Evolutionary conservation across 1,284 basidiomycete genomes (phyloP).

Genomic region (Rugiboletus extremiorientalis): DNA sequence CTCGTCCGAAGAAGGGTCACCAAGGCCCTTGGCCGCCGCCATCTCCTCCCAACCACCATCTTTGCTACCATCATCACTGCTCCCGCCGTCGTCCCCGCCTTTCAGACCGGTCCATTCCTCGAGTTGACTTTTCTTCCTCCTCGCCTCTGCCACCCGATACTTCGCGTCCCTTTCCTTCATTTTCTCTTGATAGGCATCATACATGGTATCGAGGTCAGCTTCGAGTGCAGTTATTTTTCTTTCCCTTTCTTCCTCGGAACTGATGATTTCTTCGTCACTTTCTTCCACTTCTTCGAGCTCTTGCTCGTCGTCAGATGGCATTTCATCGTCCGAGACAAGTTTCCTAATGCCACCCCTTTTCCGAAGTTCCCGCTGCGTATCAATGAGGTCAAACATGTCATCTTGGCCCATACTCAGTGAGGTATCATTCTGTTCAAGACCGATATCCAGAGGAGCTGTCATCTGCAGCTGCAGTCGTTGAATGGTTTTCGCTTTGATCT

Average conservation of each 20-base stretch:
- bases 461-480: constrained; percentile 97
- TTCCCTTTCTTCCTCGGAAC: constrained; percentile 73
- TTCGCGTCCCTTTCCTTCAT: constrained; percentile 88
- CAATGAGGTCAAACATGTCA: constrained; percentile 84
- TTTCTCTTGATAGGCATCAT: constrained; percentile 85
- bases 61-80: constrained; percentile 45
- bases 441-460: constrained; percentile 95
- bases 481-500: constrained; percentile 84
- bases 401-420: constrained; percentile 70
- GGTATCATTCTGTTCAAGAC: constrained; percentile 82
- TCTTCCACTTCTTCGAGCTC: constrained; percentile 42
- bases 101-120: constrained; percentile 81
- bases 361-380: constrained; percentile 51
- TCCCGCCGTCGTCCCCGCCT: constrained; percentile 48
- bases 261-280: constrained; percentile 53
- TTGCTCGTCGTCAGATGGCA: constrained; percentile 38
- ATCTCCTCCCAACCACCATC: constrained; percentile 80
- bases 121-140: constrained; percentile 70
- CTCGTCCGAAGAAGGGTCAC: constrained; percentile 60
- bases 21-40: constrained; percentile 60
- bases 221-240: constrained; percentile 70
- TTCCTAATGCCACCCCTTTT: constrained; percentile 44
- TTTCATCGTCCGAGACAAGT: constrained; percentile 52
- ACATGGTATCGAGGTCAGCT: constrained; percentile 84
- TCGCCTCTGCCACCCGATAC: constrained; percentile 83